These are phyloP conservation scores for Epichloe brachyelytri DNA, from an alignment of 2,329 filamentous ascomycete genomes.

Conservation along the genomic window DNA sequence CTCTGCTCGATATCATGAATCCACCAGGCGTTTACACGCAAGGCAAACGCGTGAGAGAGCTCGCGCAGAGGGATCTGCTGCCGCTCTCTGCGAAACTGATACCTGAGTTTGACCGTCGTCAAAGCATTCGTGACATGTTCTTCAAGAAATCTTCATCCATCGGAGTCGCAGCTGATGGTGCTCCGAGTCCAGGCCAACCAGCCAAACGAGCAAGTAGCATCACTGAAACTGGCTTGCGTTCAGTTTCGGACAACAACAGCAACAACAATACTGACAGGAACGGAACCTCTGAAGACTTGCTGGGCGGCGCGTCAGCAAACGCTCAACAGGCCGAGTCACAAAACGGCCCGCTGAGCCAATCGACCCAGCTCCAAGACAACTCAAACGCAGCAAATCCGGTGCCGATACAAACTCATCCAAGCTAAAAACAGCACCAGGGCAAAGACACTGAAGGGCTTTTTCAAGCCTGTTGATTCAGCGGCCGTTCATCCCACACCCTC, in stretches of 20 bases:
- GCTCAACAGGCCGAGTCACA: neutral
- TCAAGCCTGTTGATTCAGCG: constrained; percentile 38
- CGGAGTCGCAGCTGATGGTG: neutral
- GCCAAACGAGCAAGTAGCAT: neutral
- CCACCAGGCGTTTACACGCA: constrained; percentile 56
- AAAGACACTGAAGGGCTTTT: constrained; percentile 65
- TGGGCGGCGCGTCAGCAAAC: neutral
- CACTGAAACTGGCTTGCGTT: neutral
- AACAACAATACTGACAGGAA: neutral
- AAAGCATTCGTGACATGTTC: constrained; percentile 92
- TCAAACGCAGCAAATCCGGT: constrained; percentile 16
- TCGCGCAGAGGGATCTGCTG: constrained; percentile 52
- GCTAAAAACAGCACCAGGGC: constrained; percentile 20
- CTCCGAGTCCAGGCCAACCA: neutral
- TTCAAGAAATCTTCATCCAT: constrained; percentile 19
- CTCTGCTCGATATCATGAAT: constrained; percentile 66
- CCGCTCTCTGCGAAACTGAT: constrained; percentile 71
- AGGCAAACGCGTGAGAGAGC: constrained; percentile 53
- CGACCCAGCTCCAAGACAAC: neutral
- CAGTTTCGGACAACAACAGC: neutral
- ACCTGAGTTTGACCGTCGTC: constrained; percentile 74
- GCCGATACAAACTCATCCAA: constrained; percentile 17
- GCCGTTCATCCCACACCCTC: neutral
- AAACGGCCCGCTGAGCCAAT: neutral
- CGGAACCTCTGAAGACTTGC: neutral